These are phyloP conservation scores for Pythium volutum DNA, from an alignment of 352 stramenopile genomes.

Conservation along the genomic window DNA sequence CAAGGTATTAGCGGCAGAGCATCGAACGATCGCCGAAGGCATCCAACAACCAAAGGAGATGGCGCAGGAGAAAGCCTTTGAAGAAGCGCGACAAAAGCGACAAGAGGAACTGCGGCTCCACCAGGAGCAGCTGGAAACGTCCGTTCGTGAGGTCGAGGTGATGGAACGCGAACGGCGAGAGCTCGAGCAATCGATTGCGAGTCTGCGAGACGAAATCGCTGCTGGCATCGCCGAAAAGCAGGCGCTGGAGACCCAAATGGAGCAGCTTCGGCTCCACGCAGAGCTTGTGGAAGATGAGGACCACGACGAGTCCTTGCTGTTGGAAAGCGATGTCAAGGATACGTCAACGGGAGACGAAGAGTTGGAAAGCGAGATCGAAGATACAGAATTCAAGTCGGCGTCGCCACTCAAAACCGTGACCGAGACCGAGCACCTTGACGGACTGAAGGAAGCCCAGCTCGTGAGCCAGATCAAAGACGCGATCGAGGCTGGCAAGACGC, in stretches of 20 bases:
- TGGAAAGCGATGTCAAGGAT: conserved; percentile 18
- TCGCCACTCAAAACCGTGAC: conserved; percentile 10
- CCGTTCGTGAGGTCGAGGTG: conserved; percentile 10
- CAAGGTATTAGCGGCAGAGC: background rate
- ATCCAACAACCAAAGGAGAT: background rate
- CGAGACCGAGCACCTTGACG: conserved; percentile 28
- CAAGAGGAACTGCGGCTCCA: conserved; percentile 7
- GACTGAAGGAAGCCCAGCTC: conserved; percentile 52
- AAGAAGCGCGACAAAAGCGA: background rate
- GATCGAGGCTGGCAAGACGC: conserved; percentile 56
- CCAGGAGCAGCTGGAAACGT: conserved; percentile 25
- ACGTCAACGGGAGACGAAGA: conserved; percentile 11
- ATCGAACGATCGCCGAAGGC: background rate
- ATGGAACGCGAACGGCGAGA: conserved; percentile 18
- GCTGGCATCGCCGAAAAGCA: conserved; percentile 40
- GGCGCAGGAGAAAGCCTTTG: background rate
- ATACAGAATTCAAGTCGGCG: conserved; percentile 10
- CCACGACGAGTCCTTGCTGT: background rate
- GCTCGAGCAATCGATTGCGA: conserved; percentile 28
- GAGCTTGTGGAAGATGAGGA: conserved; percentile 41
- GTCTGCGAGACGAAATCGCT: conserved; percentile 38
- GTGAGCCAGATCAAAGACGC: conserved; percentile 41
- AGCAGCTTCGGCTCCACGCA: conserved; percentile 54
- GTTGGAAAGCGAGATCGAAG: conserved; percentile 13
- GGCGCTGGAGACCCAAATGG: conserved; percentile 54